These are phyloP conservation scores for Arctium lappa DNA, from an alignment of 129 eudicot species.

Conservation along the genomic window DNA sequence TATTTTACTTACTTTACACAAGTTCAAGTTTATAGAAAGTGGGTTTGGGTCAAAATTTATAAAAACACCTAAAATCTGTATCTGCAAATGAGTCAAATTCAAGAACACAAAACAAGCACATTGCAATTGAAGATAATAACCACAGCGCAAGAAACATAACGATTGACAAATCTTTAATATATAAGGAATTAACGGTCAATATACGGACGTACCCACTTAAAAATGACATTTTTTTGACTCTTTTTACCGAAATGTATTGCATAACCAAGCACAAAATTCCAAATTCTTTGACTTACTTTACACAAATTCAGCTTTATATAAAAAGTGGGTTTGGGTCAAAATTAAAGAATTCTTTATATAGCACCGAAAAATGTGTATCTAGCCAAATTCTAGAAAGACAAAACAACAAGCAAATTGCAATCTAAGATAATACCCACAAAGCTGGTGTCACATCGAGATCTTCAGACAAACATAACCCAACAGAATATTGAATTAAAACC, in stretches of 20 bases:
- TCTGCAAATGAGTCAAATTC: neutral
- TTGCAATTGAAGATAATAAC: neutral
- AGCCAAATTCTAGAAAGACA: neutral
- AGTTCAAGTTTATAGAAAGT: neutral
- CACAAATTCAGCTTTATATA: neutral
- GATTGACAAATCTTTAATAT: neutral
- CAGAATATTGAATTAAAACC: neutral
- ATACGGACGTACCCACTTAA: neutral
- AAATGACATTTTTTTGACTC: neutral
- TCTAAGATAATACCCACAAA: conserved; percentile 3
- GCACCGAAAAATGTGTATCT: neutral
- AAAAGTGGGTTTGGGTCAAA: neutral
- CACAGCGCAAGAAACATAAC: neutral
- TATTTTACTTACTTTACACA: neutral
- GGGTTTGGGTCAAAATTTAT: neutral
- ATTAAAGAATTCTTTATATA: neutral
- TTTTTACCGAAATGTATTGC: neutral
- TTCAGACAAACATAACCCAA: neutral
- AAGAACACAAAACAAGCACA: conserved; percentile 3
- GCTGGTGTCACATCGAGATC: neutral
- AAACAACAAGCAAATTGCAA: neutral
- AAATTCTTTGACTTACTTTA: neutral
- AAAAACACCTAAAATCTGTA: neutral
- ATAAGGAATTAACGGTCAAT: neutral
- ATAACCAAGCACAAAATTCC: neutral